A percentile compares a stretch with the other conserved stretches of the same genome.
Evolutionary conservation across 306 rosid species (phyloP).

Genomic region (Cicer cuneatum): DNA sequence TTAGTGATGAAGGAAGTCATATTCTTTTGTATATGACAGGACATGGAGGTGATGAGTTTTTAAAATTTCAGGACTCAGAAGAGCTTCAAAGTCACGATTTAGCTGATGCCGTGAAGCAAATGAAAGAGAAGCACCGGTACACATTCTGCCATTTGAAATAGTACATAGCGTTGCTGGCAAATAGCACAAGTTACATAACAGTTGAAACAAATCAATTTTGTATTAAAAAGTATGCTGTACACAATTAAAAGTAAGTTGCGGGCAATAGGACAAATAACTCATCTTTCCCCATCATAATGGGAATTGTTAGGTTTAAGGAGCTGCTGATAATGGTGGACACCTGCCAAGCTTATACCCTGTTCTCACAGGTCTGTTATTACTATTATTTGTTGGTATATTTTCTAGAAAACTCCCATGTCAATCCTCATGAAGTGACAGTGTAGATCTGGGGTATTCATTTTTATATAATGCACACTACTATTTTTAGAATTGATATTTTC

Average conservation of each 20-base stretch:
- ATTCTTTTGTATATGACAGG: conserved; percentile 96
- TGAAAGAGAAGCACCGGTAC: conserved; percentile 93
- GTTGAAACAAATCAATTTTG: background rate
- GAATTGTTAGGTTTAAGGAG: conserved; percentile 87
- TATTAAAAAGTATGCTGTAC: background rate
- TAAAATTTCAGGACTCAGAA: conserved; percentile 96
- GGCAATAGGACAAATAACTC: conserved; percentile 35
- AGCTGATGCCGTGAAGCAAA: conserved; percentile 96
- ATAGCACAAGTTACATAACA: background rate
- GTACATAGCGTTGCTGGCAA: background rate
- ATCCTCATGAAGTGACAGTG: conserved; percentile 10
- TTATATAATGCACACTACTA: conserved; percentile 6
- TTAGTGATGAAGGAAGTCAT: conserved; percentile 99
- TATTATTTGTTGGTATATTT: conserved; percentile 21
- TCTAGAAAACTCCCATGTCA: conserved; percentile 20
- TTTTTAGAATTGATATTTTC: conserved; percentile 18
- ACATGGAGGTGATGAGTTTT: conserved; percentile 96
- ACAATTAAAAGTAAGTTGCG: background rate
- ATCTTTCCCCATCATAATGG: conserved; percentile 20
- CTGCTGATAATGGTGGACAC: conserved; percentile 98
- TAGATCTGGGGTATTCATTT: conserved; percentile 12
- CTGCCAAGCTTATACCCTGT: conserved; percentile 95
- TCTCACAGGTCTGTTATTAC: conserved; percentile 76
- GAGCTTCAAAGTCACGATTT: conserved; percentile 99
- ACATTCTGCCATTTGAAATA: conserved; percentile 5